These are phyloP conservation scores for Fragaria ananassa DNA, from an alignment of 306 rosid species.

Conservation along the genomic window DNA sequence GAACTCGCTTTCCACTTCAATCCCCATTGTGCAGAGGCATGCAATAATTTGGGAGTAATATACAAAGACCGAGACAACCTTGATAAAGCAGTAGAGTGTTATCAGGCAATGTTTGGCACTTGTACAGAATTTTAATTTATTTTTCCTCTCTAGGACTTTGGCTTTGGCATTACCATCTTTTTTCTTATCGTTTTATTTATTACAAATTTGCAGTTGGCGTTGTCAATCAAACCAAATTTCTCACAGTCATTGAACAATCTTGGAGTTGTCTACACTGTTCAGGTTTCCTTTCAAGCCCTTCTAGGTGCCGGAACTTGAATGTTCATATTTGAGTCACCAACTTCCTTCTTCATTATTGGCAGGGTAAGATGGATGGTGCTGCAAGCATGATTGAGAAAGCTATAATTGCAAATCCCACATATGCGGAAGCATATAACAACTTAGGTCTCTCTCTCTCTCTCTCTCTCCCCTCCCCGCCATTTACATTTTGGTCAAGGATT, in stretches of 20 bases:
- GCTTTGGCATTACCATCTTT: conserved; percentile 12
- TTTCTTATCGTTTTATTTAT: conserved; percentile 5
- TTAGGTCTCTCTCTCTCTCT: conserved; percentile 54
- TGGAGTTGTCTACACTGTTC: conserved; percentile 98
- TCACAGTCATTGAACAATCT: conserved; percentile 98
- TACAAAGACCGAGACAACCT: conserved; percentile 97
- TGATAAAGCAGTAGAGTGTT: conserved; percentile 98
- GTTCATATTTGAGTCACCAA: conserved; percentile 23
- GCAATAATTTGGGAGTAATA: conserved; percentile 96
- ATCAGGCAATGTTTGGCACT: conserved; percentile 63
- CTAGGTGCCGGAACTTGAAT: conserved; percentile 22
- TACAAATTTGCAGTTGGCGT: conserved; percentile 64
- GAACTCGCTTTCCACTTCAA: conserved; percentile 98
- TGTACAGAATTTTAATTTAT: background rate
- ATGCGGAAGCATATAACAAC: conserved; percentile 97
- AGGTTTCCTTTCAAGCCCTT: conserved; percentile 46
- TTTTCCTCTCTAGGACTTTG: conserved; percentile 6
- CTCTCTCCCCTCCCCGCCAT: conserved; percentile 18
- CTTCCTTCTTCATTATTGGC: conserved; percentile 33
- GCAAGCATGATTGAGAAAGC: conserved; percentile 99
- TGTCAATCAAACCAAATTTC: conserved; percentile 88
- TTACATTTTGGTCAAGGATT: conserved; percentile 11
- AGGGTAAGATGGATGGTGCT: conserved; percentile 99
- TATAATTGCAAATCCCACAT: conserved; percentile 91
- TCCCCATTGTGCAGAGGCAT: conserved; percentile 97